Conservation (phyloP, 441 rosid genomes). For the Euphorbia schlechtendalii region DNA sequence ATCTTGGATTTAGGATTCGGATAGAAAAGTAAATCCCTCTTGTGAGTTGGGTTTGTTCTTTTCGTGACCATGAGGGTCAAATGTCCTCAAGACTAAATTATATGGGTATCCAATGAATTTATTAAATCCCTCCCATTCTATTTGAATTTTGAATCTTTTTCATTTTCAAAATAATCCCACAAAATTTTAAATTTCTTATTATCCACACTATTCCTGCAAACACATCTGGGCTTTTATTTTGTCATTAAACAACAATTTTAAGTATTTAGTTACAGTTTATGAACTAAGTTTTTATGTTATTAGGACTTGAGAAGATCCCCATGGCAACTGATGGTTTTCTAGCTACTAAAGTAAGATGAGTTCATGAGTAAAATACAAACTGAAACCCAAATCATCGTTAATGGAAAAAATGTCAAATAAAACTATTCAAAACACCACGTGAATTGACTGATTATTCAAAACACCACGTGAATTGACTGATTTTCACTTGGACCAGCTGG, state of each 20-base stretch:
- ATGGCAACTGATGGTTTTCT: not conserved
- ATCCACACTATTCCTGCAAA: no score
- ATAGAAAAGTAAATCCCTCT: not conserved
- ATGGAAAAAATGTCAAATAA: slow-evolving; percentile 11
- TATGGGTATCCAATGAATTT: not conserved
- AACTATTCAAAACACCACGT: no score
- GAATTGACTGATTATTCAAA: no score
- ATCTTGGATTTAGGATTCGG: no score
- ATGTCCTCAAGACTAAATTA: not conserved
- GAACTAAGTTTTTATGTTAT: no score
- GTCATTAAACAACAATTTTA: no score
- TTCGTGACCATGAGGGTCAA: not conserved
- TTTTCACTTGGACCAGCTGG: not conserved
- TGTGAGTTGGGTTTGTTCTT: not conserved
- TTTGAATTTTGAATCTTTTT: not conserved
- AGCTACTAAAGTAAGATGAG: not conserved
- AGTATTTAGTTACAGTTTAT: no score
- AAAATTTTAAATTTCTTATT: no score
- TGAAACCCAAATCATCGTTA: slow-evolving; percentile 2
- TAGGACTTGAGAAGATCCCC: no score
- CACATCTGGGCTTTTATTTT: no score
- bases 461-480: slow-evolving; percentile 1
- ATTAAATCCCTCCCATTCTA: not conserved
- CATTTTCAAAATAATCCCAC: not conserved
- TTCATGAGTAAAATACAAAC: slow-evolving; percentile 5